Base-by-base conservation (phyloP, 805 yeast species). In the Yarrowia bubula region DNA sequence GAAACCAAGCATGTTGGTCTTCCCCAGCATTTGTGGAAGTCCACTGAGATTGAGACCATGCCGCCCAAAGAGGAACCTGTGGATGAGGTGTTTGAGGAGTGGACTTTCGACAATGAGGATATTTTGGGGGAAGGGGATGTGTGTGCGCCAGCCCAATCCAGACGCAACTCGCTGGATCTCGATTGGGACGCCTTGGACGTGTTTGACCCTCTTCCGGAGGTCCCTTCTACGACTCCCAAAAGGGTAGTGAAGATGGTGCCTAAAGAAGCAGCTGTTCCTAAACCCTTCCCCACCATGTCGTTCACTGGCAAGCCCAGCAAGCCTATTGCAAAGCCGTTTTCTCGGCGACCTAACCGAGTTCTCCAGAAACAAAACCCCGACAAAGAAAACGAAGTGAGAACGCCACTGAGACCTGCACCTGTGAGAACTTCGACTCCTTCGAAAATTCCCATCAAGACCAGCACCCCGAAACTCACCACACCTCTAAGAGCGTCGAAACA, bases 291-390 rank as follows among this genome's bases (percentile, higher is more conserved):
- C 31, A 13, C 31, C 2, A 15, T 17, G 13, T 13, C 51, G 5
- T 46, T 46, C 14, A 37, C 35, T 11, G 31, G 38, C 6, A 28
- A 13, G 7, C 51, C 51, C 1, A 7, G 38, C 14, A 53, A 53
- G n/a, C 61, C 61, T 13, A 53, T 53, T 28, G 61, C 61, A 9
- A 53, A 53, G 8, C 61, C 61, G 10, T 53, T 53, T 14, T 53
- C 61, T 0, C 37, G 61, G 7, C 61, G 61, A 0, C 61, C 61
- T 1, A 46, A 46, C 4, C n/a, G 61, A n/a, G 37, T 4, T 46
- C 61, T 2, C 31, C 60, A 10, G 38, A n/a, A n/a, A n/a, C 37
- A 38, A 15, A 32, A 22, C 22, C 6, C 11, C 3, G 35, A 48
- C 55, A 48, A 48, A 14, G 55, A 48, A 8, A 48, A 48, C 14